Evolutionary conservation across 306 rosid genomes (phyloP).

Genomic region (Betula pendula): DNA sequence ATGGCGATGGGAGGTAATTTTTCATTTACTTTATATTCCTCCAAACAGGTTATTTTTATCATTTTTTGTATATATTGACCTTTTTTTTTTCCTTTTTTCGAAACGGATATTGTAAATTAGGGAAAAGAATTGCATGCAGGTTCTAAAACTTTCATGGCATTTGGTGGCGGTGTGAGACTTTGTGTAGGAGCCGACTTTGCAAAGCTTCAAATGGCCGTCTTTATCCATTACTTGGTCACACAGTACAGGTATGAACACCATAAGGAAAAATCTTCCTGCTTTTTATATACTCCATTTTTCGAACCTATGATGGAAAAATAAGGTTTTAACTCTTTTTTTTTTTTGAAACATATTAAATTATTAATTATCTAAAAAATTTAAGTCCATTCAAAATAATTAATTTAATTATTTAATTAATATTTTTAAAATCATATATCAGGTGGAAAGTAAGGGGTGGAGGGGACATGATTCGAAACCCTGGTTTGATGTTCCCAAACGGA

Average conservation of each 20-base stretch:
- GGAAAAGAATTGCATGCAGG: constrained; percentile 6
- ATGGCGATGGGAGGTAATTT: constrained; percentile 24
- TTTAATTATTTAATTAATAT: too few species aligned
- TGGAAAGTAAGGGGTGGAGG: constrained; percentile 16
- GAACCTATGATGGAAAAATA: too few species aligned
- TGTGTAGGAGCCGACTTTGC: constrained; percentile 23
- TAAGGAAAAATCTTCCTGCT: too few species aligned
- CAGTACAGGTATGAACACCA: constrained; percentile 19
- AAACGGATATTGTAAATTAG: too few species aligned
- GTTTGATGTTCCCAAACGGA: constrained; percentile 16
- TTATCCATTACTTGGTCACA: constrained; percentile 11
- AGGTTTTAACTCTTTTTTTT: too few species aligned
- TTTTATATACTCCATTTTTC: too few species aligned
- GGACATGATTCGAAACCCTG: background rate
- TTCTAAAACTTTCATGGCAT: constrained; percentile 19
- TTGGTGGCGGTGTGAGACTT: constrained; percentile 14
- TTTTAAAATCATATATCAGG: background rate
- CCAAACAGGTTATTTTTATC: background rate
- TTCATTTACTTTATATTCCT: background rate
- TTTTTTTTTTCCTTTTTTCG: too few species aligned
- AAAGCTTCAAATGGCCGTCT: constrained; percentile 10
- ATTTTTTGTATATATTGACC: background rate
- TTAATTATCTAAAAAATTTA: too few species aligned
- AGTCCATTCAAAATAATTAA: too few species aligned
- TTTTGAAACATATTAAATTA: too few species aligned